A percentile compares a stretch with the other conserved stretches of the same genome.
Conservation (phyloP, 2,329 filamentous ascomycete genomes). For the Stylonectria norvegica region DNA sequence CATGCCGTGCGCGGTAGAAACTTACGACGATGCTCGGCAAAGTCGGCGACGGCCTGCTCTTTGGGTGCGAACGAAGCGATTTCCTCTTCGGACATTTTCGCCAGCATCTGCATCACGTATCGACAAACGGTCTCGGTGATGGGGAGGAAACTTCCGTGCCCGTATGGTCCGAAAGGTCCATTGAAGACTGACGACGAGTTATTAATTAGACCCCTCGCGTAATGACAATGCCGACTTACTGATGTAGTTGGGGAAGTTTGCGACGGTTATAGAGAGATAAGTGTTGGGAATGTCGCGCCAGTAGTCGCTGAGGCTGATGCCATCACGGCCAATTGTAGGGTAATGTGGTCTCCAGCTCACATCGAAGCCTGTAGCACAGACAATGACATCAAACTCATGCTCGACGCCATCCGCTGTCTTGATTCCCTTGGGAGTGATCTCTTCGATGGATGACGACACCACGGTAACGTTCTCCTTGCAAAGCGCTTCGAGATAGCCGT, state of each 20-base stretch:
- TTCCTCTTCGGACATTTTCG: conserved; percentile 25
- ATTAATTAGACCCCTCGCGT: background rate
- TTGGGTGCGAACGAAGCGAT: conserved; percentile 22
- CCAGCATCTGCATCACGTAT: conserved; percentile 31
- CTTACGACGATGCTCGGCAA: conserved; percentile 28
- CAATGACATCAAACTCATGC: conserved; percentile 29
- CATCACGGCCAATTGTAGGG: conserved; percentile 20
- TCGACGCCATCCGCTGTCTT: conserved; percentile 24
- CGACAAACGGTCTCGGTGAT: conserved; percentile 24
- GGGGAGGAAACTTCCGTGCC: conserved; percentile 25
- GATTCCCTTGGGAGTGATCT: conserved; percentile 30
- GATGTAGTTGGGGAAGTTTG: conserved; percentile 26
- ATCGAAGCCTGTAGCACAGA: conserved; percentile 35
- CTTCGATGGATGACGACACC: conserved; percentile 18
- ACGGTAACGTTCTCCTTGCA: conserved; percentile 24
- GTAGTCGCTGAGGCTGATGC: conserved; percentile 7
- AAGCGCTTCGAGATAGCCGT: conserved; percentile 29
- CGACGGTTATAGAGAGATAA: conserved; percentile 20
- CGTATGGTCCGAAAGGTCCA: conserved; percentile 25
- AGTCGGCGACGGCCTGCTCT: conserved; percentile 27
- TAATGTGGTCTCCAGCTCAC: conserved; percentile 20
- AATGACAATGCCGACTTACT: conserved; percentile 5
- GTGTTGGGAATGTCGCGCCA: conserved; percentile 19
- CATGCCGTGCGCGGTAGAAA: conserved; percentile 27
- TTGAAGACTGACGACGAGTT: conserved; percentile 19